These are phyloP conservation scores for Aspergillus homomorphus DNA, from an alignment of 495 filamentous ascomycete genomes.

Conservation along the genomic window DNA sequence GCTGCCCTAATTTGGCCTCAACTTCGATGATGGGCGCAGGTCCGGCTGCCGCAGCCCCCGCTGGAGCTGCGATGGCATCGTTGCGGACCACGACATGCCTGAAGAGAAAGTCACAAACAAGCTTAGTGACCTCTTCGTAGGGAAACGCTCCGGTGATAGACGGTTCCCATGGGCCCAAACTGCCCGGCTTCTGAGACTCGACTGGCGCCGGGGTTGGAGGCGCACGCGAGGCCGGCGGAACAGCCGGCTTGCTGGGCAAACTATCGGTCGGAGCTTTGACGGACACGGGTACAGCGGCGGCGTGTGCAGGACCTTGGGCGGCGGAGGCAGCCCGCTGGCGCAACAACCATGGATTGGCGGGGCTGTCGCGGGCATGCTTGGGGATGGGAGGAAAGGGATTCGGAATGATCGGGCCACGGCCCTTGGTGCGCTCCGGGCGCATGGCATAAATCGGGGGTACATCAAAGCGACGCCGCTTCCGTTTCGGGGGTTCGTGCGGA, in stretches of 20 bases:
- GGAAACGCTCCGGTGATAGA: constrained; percentile 65
- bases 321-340: constrained; percentile 27
- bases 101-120: constrained; percentile 73
- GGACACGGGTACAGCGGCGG: constrained; percentile 14
- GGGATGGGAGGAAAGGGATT: constrained; percentile 35
- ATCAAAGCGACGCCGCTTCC: constrained; percentile 40
- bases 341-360: constrained; percentile 25
- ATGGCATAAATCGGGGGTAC: constrained; percentile 49
- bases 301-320: constrained; percentile 11
- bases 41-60: constrained; percentile 46
- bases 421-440: constrained; percentile 35
- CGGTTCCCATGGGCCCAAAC: constrained; percentile 68
- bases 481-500: constrained; percentile 28
- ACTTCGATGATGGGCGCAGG: constrained; percentile 79
- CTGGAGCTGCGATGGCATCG: constrained; percentile 45
- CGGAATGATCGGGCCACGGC: constrained; percentile 37
- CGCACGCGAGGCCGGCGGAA: constrained; percentile 6
- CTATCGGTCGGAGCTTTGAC: constrained; percentile 14
- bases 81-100: constrained; percentile 59
- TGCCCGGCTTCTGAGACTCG: constrained; percentile 6
- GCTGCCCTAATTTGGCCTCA: constrained; percentile 82
- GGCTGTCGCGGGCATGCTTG: constrained; percentile 28
- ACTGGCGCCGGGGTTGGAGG: constrained; percentile 11
- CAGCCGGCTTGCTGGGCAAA: constrained; percentile 7
- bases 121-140: constrained; percentile 62